Evolutionary conservation across 495 filamentous ascomycete species (phyloP).

Genomic region (Podospora sp.): DNA sequence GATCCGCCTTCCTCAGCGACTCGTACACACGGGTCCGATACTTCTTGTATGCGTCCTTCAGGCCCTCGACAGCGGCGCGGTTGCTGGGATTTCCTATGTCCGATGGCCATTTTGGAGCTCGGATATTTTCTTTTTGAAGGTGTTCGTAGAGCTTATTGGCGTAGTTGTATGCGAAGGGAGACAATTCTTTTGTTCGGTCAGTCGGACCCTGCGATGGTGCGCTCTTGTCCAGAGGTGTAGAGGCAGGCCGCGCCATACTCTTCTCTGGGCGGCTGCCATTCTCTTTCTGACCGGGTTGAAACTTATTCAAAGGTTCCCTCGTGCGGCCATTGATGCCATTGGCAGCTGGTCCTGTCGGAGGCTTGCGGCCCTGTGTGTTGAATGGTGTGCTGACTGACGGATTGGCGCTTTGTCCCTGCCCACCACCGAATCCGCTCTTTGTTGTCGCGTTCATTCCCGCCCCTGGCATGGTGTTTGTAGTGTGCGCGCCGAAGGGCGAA

Average conservation of each 20-base stretch:
- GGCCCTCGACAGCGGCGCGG: conserved; percentile 44
- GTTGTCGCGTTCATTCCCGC: background rate
- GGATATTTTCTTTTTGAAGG: conserved; percentile 46
- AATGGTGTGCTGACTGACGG: conserved; percentile 8
- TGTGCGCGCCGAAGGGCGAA: conserved; percentile 1
- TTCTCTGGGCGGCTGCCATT: conserved; percentile 11
- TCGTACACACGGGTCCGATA: conserved; percentile 69
- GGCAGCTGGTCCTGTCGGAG: background rate
- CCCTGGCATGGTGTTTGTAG: conserved; percentile 7
- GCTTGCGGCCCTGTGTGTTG: conserved; percentile 8
- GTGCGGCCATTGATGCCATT: background rate
- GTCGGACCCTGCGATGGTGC: conserved; percentile 22
- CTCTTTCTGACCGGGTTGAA: conserved; percentile 22
- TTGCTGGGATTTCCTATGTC: conserved; percentile 45
- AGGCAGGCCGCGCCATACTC: conserved; percentile 11
- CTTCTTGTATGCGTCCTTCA: conserved; percentile 57
- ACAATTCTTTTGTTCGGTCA: conserved; percentile 34
- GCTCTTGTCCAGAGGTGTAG: background rate
- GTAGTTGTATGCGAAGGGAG: conserved; percentile 39
- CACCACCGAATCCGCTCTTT: conserved; percentile 19
- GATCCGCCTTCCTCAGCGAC: conserved; percentile 68
- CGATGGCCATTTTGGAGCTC: conserved; percentile 48
- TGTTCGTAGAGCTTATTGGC: conserved; percentile 46
- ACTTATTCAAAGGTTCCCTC: conserved; percentile 4
- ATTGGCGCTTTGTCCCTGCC: conserved; percentile 4